These are phyloP conservation scores for Trametes coccinea DNA, from an alignment of 768 basidiomycete genomes.

Conservation along the genomic window DNA sequence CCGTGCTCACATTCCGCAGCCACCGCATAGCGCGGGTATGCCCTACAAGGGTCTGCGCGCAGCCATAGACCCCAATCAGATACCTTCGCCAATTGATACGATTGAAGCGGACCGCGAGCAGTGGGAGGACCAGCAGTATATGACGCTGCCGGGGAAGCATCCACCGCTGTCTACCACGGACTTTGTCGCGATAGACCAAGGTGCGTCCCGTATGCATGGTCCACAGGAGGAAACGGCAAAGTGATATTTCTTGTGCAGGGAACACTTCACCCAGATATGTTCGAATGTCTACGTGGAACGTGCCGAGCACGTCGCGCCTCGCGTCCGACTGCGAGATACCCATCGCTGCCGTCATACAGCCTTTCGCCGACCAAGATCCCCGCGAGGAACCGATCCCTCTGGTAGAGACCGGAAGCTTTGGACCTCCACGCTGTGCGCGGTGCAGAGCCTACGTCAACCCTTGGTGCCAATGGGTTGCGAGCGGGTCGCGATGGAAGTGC, in stretches of 20 bases:
- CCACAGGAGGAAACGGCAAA: too few relatives aligned
- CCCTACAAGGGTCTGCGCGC: conserved; percentile 60
- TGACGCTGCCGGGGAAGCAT: conserved; percentile 60
- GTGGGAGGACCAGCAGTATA: conserved; percentile 73
- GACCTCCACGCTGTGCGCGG: conserved; percentile 80
- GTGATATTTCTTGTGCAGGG: conserved; percentile 41
- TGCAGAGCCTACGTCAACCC: conserved; percentile 94
- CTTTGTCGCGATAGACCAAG: conserved; percentile 91
- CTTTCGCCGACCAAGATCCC: conserved; percentile 80
- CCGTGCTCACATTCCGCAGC: conserved; percentile 48
- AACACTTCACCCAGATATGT: conserved; percentile 92
- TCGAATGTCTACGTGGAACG: conserved; percentile 85
- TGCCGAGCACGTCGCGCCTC: conserved; percentile 79
- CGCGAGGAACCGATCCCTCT: conserved; percentile 80
- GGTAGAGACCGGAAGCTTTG: conserved; percentile 66
- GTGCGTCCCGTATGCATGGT: conserved; percentile 32
- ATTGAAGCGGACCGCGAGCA: conserved; percentile 76
- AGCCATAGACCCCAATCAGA: conserved; percentile 83
- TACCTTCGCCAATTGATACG: conserved; percentile 86
- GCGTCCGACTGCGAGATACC: conserved; percentile 84
- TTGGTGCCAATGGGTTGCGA: conserved; percentile 84
- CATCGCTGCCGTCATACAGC: conserved; percentile 82
- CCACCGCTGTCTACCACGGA: conserved; percentile 87
- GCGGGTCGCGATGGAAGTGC: conserved; percentile 87
- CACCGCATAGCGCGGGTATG: conserved; percentile 60